phyloP scores from a whole-genome alignment of 208 protist genomes.

The Leptomonas pyrrhocoris region DNA sequence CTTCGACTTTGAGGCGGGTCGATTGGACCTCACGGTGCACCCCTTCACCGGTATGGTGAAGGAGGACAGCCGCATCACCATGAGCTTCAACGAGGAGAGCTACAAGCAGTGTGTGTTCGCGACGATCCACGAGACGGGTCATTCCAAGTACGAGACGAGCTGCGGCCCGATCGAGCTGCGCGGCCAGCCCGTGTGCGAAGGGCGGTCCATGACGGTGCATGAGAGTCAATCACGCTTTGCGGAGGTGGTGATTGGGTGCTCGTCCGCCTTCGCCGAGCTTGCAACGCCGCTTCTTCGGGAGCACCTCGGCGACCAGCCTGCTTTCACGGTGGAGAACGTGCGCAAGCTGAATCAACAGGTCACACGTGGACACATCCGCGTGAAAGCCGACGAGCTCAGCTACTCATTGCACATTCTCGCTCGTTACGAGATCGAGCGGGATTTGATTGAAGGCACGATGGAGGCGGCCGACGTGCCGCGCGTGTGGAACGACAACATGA shows the following conservation, averaged over 20 bases:
- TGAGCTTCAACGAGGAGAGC: constrained; percentile 52
- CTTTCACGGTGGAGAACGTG: constrained; percentile 64
- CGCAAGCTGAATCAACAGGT: constrained; percentile 52
- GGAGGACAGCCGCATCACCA: constrained; percentile 83
- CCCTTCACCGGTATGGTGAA: constrained; percentile 74
- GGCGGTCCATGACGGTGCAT: too few species aligned
- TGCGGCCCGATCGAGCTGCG: constrained; percentile 51
- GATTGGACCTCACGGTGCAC: constrained; percentile 73
- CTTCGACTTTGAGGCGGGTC: constrained; percentile 78
- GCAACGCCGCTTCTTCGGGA: constrained; percentile 49
- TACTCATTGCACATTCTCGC: constrained; percentile 92
- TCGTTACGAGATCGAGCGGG: constrained; percentile 90
- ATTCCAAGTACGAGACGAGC: constrained; percentile 28
- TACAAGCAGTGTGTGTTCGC: constrained; percentile 29
- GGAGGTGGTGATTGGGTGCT: constrained; percentile 67
- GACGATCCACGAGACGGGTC: too few species aligned
- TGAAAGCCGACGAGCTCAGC: constrained; percentile 90
- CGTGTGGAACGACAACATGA: constrained; percentile 90
- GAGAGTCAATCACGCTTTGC: too few species aligned
- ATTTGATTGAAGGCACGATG: constrained; percentile 76
- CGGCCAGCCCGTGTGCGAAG: constrained; percentile 53
- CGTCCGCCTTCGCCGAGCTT: constrained; percentile 58
- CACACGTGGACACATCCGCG: constrained; percentile 75
- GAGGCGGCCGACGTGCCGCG: constrained; percentile 76
- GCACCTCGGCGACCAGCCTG: constrained; percentile 60